These are phyloP conservation scores for Lyophyllum shimeji DNA, from an alignment of 768 basidiomycete genomes.

Conservation along the genomic window DNA sequence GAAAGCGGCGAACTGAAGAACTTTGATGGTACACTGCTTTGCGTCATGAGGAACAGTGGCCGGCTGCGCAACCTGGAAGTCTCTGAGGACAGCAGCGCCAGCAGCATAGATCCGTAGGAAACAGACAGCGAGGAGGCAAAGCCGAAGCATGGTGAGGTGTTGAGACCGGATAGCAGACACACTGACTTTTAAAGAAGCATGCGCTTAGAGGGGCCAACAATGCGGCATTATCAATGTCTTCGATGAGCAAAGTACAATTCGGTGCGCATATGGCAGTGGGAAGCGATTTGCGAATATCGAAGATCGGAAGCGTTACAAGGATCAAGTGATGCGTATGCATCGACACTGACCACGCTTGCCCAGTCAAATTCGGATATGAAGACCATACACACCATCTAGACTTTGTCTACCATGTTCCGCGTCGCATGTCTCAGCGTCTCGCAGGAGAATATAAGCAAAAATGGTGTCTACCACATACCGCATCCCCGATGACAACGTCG, in stretches of 20 bases:
- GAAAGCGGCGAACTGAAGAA: slow-evolving; percentile 52
- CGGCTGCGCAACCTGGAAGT: slow-evolving; percentile 75
- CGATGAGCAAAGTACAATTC: neutral
- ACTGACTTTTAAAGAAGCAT: neutral
- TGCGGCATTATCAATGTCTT: neutral
- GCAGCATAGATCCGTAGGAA: slow-evolving; percentile 19
- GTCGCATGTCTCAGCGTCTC: neutral
- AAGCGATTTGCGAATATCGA: neutral
- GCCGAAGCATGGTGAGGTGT: slow-evolving; percentile 16
- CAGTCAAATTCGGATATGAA: slow-evolving; percentile 1
- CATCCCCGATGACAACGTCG: neutral
- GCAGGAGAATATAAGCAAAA: slow-evolving; percentile 2
- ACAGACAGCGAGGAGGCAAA: slow-evolving; percentile 12
- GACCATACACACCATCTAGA: slow-evolving; percentile 9
- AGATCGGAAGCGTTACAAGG: neutral
- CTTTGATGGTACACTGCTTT: slow-evolving; percentile 61
- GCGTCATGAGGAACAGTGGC: slow-evolving; percentile 62
- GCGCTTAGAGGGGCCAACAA: neutral
- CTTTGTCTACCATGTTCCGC: slow-evolving; percentile 5
- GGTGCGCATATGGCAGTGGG: slow-evolving; percentile 6
- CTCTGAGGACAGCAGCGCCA: slow-evolving; percentile 50
- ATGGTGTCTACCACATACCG: slow-evolving; percentile 8
- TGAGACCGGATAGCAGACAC: neutral
- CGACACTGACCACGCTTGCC: slow-evolving; percentile 2
- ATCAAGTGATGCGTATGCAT: slow-evolving; percentile 9